Base-by-base conservation (phyloP, 2,329 filamentous ascomycete genomes). In the Grosmannia huntii region DNA sequence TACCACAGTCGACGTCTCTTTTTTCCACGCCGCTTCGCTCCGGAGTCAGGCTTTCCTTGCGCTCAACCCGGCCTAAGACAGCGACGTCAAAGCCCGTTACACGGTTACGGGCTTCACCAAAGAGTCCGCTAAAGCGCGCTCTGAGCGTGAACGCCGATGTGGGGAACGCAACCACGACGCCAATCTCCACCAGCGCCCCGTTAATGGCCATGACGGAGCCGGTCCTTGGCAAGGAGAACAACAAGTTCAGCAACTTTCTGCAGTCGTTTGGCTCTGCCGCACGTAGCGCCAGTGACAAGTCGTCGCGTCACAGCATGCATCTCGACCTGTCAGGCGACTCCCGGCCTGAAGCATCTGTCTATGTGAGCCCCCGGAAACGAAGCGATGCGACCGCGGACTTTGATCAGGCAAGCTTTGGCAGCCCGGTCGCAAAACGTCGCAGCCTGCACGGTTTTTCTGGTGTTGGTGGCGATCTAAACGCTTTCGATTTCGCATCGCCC, bases 361-460 rank as follows among this genome's bases (percentile, higher is more conserved):
- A 84, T 61, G 84, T 86, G 6, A 96, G 92, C 68, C 91, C 92
- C 5, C 75, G 97, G 65, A 96, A 97, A 78, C 85, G 94, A 65
- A 92, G 87, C 67, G 92, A 97, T 73, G 86, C 88, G 50, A 86
- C 86, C 56, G 92, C 95, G 87, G 90, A 89, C 66, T 74, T 95
- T 54, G 91, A 95, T 66, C 86, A 89, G 62, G 78, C 84, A 31
- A 86, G 80, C 65, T 77, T 87, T 58, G 88, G 88, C 64, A 96
- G 89, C 67, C 92, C 94, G 0, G 88, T 92, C 60, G 89, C 91
- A 53, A 96, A 96, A 76, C 82, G 94, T 63, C 84, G 94, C 66
- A 96, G 91, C 71, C 73, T 95, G 65, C 89, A 96, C 69, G 86
- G 86, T 55, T 80, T 84, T 50, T 77, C 85, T n/a, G 81, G 74